A percentile compares a stretch with the other conserved stretches of the same genome.
phyloP scores from a whole-genome alignment of 106 monocot genomes.

The Cymbidium sinense region DNA sequence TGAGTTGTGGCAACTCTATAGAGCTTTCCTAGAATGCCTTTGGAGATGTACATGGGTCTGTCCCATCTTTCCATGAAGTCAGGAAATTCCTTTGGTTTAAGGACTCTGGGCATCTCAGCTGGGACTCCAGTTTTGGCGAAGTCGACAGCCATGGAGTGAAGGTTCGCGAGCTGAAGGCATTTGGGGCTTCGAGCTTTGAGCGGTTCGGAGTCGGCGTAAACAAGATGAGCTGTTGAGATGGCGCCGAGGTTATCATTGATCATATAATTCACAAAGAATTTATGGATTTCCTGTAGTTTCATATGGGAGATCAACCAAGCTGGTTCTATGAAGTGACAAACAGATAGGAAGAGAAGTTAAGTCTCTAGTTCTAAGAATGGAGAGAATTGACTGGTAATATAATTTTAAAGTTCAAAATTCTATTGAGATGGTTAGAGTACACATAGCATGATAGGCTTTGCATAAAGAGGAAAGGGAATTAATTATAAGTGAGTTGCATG shows the following conservation, averaged over 20 bases:
- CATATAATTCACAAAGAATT: slow-evolving; percentile 94
- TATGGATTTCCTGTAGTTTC: slow-evolving; percentile 84
- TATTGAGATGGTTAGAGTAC: not conserved
- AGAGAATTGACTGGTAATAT: not conserved
- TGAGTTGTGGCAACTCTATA: slow-evolving; percentile 25
- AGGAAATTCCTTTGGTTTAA: slow-evolving; percentile 72
- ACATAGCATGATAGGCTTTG: not conserved
- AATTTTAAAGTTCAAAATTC: not conserved
- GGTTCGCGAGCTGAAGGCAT: slow-evolving; percentile 72
- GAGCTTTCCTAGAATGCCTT: slow-evolving; percentile 73
- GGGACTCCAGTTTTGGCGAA: slow-evolving; percentile 92
- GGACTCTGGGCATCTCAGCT: slow-evolving; percentile 78
- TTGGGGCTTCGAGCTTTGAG: slow-evolving; percentile 66
- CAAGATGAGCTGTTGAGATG: slow-evolving; percentile 83
- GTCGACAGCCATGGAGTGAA: slow-evolving; percentile 94
- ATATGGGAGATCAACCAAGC: not conserved
- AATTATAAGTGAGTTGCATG: not conserved
- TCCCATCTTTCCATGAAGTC: slow-evolving; percentile 95
- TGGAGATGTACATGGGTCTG: slow-evolving; percentile 53
- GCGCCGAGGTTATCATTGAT: slow-evolving; percentile 73
- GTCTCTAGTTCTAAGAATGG: not conserved
- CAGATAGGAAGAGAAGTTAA: not conserved
- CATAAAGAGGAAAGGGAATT: not conserved
- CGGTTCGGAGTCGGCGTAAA: slow-evolving; percentile 62
- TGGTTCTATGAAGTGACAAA: not conserved